Conservation (phyloP, 164 flowering plant genomes). For the Taxillus chinensis region DNA sequence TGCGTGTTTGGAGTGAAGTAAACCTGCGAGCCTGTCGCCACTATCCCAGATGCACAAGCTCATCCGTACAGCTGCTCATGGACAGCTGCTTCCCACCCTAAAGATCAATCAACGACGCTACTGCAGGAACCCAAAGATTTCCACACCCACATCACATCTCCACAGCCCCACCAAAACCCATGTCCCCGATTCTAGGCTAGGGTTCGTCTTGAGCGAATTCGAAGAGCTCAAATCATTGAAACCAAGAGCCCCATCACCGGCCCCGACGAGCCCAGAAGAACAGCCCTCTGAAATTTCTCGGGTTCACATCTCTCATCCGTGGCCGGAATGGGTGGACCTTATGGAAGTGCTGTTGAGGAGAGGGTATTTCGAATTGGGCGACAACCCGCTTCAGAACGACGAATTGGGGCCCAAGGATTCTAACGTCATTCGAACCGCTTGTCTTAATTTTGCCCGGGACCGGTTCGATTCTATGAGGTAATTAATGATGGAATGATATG, state of each 20-base stretch:
- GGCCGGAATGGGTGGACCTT: conserved; percentile 75
- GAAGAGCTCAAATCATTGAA: neutral
- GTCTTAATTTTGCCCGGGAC: conserved; percentile 65
- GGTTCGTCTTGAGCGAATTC: neutral
- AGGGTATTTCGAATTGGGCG: neutral
- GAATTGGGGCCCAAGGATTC: conserved; percentile 24
- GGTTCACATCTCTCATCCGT: conserved; percentile 4
- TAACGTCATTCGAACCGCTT: conserved; percentile 59
- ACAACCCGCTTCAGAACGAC: neutral
- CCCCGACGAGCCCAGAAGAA: neutral
- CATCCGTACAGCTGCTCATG: neutral
- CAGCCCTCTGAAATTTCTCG: neutral
- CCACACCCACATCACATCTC: neutral
- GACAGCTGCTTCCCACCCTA: neutral
- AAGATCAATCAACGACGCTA: neutral
- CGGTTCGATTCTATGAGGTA: conserved; percentile 53
- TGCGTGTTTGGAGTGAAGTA: conserved; percentile 29
- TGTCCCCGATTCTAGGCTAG: neutral
- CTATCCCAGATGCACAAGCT: neutral
- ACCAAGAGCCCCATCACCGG: neutral
- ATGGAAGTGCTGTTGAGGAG: neutral
- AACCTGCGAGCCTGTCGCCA: too few species aligned
- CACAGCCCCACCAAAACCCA: neutral
- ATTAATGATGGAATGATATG: neutral
- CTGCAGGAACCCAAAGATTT: neutral